A percentile compares a stretch with the other conserved stretches of the same genome.
These are phyloP conservation scores for Aspergillus sp. DNA, from an alignment of 2,329 filamentous ascomycete genomes.

Conservation along the genomic window DNA sequence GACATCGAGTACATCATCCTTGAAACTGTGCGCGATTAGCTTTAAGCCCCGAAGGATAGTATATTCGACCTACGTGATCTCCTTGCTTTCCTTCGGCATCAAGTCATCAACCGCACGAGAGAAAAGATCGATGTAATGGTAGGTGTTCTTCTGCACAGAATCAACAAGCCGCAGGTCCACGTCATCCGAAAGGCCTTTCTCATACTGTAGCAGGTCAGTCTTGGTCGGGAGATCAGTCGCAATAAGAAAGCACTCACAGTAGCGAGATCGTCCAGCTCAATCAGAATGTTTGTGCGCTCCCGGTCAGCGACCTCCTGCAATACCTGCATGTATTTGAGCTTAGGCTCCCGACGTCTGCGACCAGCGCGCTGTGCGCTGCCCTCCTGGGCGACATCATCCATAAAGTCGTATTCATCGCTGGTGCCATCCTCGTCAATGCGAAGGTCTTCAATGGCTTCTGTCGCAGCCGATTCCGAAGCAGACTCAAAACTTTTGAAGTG, in stretches of 20 bases:
- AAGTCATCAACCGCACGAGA: conserved; percentile 84
- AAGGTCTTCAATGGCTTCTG: conserved; percentile 79
- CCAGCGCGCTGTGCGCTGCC: conserved; percentile 49
- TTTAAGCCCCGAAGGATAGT: not conserved
- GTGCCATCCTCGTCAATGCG: conserved; percentile 84
- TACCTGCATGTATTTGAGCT: conserved; percentile 84
- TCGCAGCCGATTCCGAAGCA: conserved; percentile 65
- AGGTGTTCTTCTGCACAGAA: conserved; percentile 86
- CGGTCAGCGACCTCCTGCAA: conserved; percentile 87
- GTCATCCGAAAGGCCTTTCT: conserved; percentile 68
- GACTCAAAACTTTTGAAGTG: conserved; percentile 79
- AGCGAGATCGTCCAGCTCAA: conserved; percentile 87
- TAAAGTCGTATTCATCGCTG: conserved; percentile 89
- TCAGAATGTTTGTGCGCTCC: conserved; percentile 71
- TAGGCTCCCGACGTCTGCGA: conserved; percentile 58
- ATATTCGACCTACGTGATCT: conserved; percentile 65
- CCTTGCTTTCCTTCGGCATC: conserved; percentile 75
- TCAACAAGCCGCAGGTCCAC: conserved; percentile 69
- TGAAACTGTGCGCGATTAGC: conserved; percentile 66
- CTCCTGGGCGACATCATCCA: conserved; percentile 71
- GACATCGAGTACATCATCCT: conserved; percentile 95
- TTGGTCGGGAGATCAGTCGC: not conserved
- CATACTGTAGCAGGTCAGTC: conserved; percentile 60
- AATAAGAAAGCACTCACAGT: conserved; percentile 52
- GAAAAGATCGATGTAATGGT: conserved; percentile 92